Evolutionary conservation across 768 basidiomycete genomes (phyloP).

Genomic region (Lyophyllum shimeji): DNA sequence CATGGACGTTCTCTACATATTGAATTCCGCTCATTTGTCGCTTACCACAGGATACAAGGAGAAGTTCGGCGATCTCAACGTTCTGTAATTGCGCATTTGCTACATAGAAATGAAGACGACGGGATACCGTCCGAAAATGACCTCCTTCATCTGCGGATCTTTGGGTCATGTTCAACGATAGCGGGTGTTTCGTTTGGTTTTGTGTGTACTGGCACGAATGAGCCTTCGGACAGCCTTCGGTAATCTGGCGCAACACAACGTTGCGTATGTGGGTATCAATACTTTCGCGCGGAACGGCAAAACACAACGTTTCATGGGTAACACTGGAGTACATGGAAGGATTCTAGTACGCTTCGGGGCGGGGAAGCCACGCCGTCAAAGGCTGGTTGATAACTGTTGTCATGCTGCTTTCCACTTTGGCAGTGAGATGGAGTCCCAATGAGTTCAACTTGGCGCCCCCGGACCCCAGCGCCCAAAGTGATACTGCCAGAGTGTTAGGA

Average conservation of each 20-base stretch:
- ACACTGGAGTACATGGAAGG: no score
- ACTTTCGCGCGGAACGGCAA: no score
- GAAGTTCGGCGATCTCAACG: conserved; percentile 93
- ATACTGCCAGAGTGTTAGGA: conserved; percentile 45
- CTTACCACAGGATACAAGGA: conserved; percentile 74
- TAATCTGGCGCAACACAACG: no score
- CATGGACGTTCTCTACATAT: background rate
- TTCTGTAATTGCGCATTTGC: conserved; percentile 59
- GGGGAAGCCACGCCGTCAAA: conserved; percentile 29
- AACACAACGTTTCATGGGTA: no score
- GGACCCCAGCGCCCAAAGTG: conserved; percentile 42
- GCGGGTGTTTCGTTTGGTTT: no score
- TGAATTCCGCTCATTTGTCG: background rate
- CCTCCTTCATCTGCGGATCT: background rate
- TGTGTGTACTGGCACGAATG: no score
- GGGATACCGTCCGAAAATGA: background rate
- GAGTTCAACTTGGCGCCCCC: conserved; percentile 43
- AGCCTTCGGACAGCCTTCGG: no score
- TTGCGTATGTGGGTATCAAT: no score
- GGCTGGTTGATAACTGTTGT: conserved; percentile 33
- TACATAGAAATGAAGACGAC: conserved; percentile 12
- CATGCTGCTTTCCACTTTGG: conserved; percentile 38
- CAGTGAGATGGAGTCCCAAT: conserved; percentile 35
- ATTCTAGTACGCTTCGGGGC: conserved; percentile 26
- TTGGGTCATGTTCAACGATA: no score